Evolutionary conservation across 202 grass and related monocot genomes (phyloP), one percentile per base, ranked within the genome.

Genomic region (Elaeis oleifera): DNA sequence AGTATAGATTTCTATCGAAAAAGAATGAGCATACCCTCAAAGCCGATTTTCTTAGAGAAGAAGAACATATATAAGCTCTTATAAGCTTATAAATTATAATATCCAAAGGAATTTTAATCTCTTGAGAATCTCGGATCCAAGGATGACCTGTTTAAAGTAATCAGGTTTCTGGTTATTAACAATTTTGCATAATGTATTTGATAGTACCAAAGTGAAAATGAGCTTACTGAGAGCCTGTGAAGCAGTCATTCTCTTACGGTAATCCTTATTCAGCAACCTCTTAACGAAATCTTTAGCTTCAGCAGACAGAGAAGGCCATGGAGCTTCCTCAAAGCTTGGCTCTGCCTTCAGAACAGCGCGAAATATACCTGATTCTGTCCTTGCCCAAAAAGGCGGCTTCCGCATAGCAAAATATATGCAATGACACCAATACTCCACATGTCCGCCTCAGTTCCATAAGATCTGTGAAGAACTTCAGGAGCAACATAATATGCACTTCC

Each of bases 401-500:
- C 90, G 50, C 90, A 90, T 24, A 96, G 83, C 57, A 96, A 82
- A 79, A 96, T 96, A 75, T 96, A 96, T 44, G 81, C 79, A 62
- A 96, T 88, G 59, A 96, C 86, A 71, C 90, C 90, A 53, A 96
- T 82, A 65, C 90, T 96, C 90, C 90, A 96, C 86, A 96, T 96
- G 66, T 90, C 90, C 53, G 90, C 90, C 78, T 96, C 90, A n/a
- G 90, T 90, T 21, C 90, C 81, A 25, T 96, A 96, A 71, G 83
- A 79, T 78, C 90, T 74, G 68, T 86, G 87, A 54, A 96, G 90
- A 50, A 96, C 90, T 77, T 96, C 86, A 26, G 86, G 90, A 39
- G 90, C 86, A 64, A 96, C 90, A 80, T 90, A 96, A 72, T 96
- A 96, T 74, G 90, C 90, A 80, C 90, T 90, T 84, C 90, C 90